A percentile compares a stretch with the other conserved stretches of the same genome.
Evolutionary conservation across 306 rosid genomes (phyloP).

Genomic region (Cucurbita maxima): DNA sequence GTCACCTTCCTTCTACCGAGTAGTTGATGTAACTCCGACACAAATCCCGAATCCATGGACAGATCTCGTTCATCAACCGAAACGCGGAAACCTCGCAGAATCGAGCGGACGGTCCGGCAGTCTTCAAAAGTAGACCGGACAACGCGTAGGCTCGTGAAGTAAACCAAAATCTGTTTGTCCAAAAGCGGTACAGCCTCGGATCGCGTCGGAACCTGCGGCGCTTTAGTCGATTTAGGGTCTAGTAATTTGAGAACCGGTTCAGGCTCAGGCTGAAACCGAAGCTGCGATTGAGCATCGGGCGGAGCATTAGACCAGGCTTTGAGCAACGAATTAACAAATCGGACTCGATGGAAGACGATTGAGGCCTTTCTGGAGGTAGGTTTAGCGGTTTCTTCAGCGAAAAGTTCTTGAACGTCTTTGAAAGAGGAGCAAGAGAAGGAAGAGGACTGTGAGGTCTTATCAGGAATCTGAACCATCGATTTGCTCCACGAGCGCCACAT

Average conservation of each 20-base stretch:
- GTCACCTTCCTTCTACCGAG: slow-evolving; percentile 30
- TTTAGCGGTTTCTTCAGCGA: slow-evolving; percentile 36
- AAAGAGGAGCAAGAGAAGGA: slow-evolving; percentile 70
- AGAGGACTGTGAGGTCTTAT: slow-evolving; percentile 30
- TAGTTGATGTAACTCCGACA: slow-evolving; percentile 45
- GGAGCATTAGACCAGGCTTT: slow-evolving; percentile 27
- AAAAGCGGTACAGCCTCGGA: slow-evolving; percentile 21
- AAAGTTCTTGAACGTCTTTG: slow-evolving; percentile 66
- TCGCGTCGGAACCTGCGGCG: slow-evolving; percentile 8
- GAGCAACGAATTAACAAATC: slow-evolving; percentile 44
- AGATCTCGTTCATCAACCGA: slow-evolving; percentile 75
- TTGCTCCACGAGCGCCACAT: slow-evolving; percentile 86
- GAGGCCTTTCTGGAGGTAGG: slow-evolving; percentile 25
- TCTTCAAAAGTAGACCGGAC: slow-evolving; percentile 69
- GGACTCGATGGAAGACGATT: slow-evolving; percentile 62
- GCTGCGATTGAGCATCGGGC: background rate
- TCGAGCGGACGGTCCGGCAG: slow-evolving; percentile 60
- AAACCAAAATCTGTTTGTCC: slow-evolving; percentile 62
- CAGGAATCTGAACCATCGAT: slow-evolving; percentile 48
- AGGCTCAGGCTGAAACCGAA: background rate
- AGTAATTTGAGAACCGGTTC: background rate
- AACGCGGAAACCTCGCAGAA: slow-evolving; percentile 57
- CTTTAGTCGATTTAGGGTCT: slow-evolving; percentile 13
- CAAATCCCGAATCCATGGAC: slow-evolving; percentile 66
- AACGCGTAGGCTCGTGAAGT: slow-evolving; percentile 86